Conservation (phyloP, 2,329 filamentous ascomycete genomes). For the Cladosporium sphaerospermum region DNA sequence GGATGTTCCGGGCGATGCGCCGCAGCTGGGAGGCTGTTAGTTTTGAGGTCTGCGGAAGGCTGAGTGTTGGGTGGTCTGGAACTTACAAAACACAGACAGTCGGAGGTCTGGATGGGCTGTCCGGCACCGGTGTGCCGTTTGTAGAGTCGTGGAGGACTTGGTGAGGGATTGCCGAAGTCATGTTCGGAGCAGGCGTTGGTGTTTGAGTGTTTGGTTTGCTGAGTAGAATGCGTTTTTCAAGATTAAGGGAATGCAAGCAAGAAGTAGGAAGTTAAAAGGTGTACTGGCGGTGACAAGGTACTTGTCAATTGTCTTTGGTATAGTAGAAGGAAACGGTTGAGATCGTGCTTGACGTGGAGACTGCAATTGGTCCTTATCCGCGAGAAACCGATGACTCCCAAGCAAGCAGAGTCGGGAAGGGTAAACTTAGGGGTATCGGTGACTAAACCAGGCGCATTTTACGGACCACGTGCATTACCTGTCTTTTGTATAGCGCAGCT, state of each 20-base stretch:
- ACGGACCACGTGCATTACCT: too few species aligned
- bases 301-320: too few species aligned
- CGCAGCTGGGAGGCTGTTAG: constrained; percentile 56
- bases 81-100: constrained; percentile 85
- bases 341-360: neutral
- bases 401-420: too few species aligned
- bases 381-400: too few species aligned
- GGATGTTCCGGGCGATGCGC: constrained; percentile 66
- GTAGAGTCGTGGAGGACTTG: constrained; percentile 11
- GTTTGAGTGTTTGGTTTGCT: too few species aligned
- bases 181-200: neutral
- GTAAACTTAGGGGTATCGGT: too few species aligned
- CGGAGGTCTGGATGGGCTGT: constrained; percentile 37
- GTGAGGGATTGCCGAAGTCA: constrained; percentile 6
- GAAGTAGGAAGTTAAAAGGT: too few species aligned
- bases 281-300: too few species aligned
- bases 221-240: neutral
- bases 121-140: constrained; percentile 7
- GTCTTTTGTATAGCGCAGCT: neutral
- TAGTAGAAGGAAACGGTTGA: neutral
- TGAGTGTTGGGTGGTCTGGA: neutral
- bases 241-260: too few species aligned
- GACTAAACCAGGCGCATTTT: too few species aligned
- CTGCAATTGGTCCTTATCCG: neutral
- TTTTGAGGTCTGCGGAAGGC: neutral